Evolutionary conservation across 805 yeast species (phyloP), one percentile per base, ranked within the genome.

Genomic region (Pichia pseudocactophila): DNA sequence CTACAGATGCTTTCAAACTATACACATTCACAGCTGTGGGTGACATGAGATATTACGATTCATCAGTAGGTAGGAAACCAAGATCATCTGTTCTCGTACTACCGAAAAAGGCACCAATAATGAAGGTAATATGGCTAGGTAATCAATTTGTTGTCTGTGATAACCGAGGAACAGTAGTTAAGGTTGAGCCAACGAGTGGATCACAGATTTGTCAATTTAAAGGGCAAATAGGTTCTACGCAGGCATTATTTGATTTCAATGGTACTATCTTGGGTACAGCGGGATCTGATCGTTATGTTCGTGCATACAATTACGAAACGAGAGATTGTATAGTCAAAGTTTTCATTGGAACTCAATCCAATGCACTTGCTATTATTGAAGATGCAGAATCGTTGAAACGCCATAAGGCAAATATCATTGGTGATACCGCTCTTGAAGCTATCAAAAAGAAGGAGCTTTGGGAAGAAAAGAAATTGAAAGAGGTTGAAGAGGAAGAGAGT

Each of bases 241-340:
- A 68, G 44, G 63, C 73, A 3, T 37, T 63, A n/a, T 43, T 51
- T 32, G 34, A 55, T n/a, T 54, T 48, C 38, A 42, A 47, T 3
- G 60, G 65, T 10, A 63, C 65, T 4, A 56, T 81, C 25, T 54
- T 89, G 7, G 78, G 79, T 2, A 70, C 85, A 16, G 97, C 95
- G 35, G 95, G 96, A 0, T 70, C 89, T 18, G 98, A 92, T 56
- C 71, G 96, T 54, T 90, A 87, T 54, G 69, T 86, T 22, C 73
- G 96, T 45, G 85, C 84, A 3, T 90, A 74, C 61, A 82, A 87
- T 46, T 57, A 78, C 4, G 64, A 63, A 2, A 62, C 78, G 1
- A 70, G 94, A 40, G 73, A 74, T 35, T 66, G 76, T 38, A 61
- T 76, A 9, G 87, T 78, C 7, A 87, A 87, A 55, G 82, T 85